phyloP scores from a whole-genome alignment of 2,329 filamentous ascomycete genomes.

The Shiraia sp. region DNA sequence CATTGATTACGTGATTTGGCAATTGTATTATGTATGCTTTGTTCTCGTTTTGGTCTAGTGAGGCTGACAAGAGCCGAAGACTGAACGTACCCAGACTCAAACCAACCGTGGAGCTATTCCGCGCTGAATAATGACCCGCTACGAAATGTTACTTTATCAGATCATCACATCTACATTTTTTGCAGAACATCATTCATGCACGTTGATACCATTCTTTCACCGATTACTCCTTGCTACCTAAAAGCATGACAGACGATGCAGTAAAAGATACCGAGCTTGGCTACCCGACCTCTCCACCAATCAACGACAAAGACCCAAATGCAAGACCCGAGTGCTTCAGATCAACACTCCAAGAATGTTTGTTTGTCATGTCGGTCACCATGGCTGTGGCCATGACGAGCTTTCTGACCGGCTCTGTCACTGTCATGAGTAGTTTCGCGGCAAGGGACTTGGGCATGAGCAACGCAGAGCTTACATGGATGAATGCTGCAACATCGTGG shows the following conservation, averaged over 20 bases:
- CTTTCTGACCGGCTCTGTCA: conserved; percentile 62
- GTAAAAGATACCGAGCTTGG: conserved; percentile 16
- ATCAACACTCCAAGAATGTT: conserved; percentile 64
- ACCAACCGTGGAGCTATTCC: too few species aligned
- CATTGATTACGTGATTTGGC: too few species aligned
- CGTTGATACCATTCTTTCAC: background rate
- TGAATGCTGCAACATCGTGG: conserved; percentile 63
- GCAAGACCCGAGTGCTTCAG: conserved; percentile 62
- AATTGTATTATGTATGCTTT: too few species aligned
- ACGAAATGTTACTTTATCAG: too few species aligned
- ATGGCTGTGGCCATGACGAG: conserved; percentile 67
- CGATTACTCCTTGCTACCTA: background rate
- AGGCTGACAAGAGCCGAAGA: too few species aligned
- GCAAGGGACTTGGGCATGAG: conserved; percentile 64
- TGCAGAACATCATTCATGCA: background rate
- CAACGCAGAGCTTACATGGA: conserved; percentile 69
- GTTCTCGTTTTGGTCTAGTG: too few species aligned
- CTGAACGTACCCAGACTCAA: too few species aligned
- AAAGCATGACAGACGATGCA: conserved; percentile 15
- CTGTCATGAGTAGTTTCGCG: conserved; percentile 66
- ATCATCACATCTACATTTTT: background rate
- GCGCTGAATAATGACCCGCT: too few species aligned
- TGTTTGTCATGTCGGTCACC: conserved; percentile 69
- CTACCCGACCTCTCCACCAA: conserved; percentile 18
- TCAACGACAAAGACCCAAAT: conserved; percentile 33